Conservation (phyloP, 495 filamentous ascomycete genomes). For the Astrothelium macrocarpum region DNA sequence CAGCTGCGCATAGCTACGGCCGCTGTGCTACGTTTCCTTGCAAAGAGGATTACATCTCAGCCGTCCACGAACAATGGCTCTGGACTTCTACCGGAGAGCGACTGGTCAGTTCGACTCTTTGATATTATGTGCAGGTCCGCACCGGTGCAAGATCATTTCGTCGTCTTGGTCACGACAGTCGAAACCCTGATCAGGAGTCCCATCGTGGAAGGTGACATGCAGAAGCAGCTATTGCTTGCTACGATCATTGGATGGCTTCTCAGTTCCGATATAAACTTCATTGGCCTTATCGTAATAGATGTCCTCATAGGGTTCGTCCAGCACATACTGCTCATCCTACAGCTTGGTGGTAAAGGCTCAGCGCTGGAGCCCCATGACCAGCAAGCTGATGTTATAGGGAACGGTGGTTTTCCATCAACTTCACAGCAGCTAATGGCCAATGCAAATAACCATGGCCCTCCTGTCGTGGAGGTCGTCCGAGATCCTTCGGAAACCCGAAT, state of each 20-base stretch:
- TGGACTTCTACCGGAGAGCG: constrained; percentile 33
- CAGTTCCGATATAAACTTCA: constrained; percentile 79
- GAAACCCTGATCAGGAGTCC: constrained; percentile 58
- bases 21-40: constrained; percentile 61
- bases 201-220: constrained; percentile 54
- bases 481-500: constrained; percentile 38
- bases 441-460: constrained; percentile 11
- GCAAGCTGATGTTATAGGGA: constrained; percentile 20
- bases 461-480: constrained; percentile 24
- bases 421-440: not conserved
- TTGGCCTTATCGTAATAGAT: constrained; percentile 89
- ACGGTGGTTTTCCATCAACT: constrained; percentile 9
- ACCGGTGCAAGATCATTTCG: constrained; percentile 82
- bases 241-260: constrained; percentile 71
- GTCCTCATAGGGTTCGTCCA: constrained; percentile 70
- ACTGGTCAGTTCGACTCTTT: constrained; percentile 73
- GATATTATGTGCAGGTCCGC: constrained; percentile 71
- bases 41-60: not conserved
- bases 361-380: constrained; percentile 27
- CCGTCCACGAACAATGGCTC: constrained; percentile 9
- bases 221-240: constrained; percentile 59
- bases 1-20: constrained; percentile 67
- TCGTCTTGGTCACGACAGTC: constrained; percentile 71
- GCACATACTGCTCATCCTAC: constrained; percentile 64
- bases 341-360: constrained; percentile 46